Evolutionary conservation across 108 stramenopile genomes (phyloP).

Genomic region (Nannochloropsis oceanica): DNA sequence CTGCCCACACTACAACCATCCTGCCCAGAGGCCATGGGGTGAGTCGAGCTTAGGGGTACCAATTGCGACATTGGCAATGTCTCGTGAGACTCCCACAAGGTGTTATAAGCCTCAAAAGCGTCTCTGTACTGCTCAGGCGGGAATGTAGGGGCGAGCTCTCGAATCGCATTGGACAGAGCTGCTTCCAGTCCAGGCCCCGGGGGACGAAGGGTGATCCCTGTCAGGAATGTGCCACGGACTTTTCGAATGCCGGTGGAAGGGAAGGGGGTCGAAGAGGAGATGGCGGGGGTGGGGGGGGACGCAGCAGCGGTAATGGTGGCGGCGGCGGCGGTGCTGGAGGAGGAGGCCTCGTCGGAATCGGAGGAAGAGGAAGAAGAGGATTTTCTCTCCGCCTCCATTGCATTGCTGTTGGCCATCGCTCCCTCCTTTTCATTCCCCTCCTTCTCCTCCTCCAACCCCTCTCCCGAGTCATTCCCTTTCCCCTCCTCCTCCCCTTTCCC

Average conservation of each 20-base stretch:
- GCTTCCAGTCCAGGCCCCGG: neutral
- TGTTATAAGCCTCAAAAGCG: neutral
- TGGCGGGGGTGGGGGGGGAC: neutral
- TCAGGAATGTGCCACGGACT: neutral
- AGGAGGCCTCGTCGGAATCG: neutral
- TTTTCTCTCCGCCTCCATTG: no score
- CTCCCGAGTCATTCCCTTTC: neutral
- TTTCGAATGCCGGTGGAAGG: neutral
- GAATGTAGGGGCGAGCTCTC: neutral
- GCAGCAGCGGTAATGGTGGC: neutral
- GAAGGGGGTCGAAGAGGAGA: no score
- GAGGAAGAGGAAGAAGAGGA: neutral
- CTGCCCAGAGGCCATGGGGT: no score
- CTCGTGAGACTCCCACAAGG: neutral
- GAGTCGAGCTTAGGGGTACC: no score
- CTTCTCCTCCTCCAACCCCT: neutral
- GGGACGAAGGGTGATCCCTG: neutral
- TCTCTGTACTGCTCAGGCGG: neutral
- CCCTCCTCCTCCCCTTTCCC: neutral
- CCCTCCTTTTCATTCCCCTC: neutral
- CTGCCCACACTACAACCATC: no score
- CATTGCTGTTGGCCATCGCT: no score
- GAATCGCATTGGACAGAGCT: neutral
- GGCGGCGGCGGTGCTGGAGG: neutral
- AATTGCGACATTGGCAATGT: neutral